phyloP scores from a whole-genome alignment of 164 flowering plant genomes.

The Santalum album region DNA sequence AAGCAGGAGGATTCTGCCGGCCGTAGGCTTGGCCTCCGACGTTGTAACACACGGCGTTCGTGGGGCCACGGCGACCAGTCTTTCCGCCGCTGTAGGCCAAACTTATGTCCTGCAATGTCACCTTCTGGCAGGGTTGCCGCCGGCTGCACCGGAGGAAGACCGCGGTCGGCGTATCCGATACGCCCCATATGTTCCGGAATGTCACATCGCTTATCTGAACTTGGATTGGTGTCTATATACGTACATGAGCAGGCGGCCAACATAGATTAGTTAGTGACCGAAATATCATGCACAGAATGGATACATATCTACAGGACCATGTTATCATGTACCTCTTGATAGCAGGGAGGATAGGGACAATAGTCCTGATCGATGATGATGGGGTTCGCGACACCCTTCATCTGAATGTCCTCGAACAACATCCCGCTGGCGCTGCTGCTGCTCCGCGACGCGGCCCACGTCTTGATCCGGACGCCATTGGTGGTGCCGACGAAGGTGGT shows the following conservation, averaged over 20 bases:
- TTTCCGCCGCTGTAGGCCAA: background rate
- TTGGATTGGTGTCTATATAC: background rate
- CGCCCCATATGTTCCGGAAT: conserved; percentile 1
- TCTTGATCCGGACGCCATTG: background rate
- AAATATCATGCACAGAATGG: no score
- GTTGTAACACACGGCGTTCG: background rate
- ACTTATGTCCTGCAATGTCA: background rate
- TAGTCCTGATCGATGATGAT: conserved; percentile 1
- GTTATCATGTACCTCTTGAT: background rate
- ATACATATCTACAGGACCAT: background rate
- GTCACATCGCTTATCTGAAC: background rate
- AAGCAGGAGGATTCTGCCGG: background rate
- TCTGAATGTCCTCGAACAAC: background rate
- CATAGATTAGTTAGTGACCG: no score
- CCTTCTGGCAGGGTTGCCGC: background rate
- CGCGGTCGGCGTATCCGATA: background rate
- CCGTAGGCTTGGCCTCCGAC: background rate
- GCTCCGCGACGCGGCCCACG: conserved; percentile 1
- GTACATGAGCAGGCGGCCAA: background rate
- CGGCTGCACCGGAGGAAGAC: background rate
- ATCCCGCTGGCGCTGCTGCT: background rate
- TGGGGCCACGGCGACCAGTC: background rate
- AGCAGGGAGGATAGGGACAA: conserved; percentile 3
- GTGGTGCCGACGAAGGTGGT: conserved; percentile 1
- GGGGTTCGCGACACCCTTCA: background rate